Evolutionary conservation across 2,329 filamentous ascomycete species (phyloP), one percentile per base, ranked within the genome.

Genomic region (Lizonia empirigonia): DNA sequence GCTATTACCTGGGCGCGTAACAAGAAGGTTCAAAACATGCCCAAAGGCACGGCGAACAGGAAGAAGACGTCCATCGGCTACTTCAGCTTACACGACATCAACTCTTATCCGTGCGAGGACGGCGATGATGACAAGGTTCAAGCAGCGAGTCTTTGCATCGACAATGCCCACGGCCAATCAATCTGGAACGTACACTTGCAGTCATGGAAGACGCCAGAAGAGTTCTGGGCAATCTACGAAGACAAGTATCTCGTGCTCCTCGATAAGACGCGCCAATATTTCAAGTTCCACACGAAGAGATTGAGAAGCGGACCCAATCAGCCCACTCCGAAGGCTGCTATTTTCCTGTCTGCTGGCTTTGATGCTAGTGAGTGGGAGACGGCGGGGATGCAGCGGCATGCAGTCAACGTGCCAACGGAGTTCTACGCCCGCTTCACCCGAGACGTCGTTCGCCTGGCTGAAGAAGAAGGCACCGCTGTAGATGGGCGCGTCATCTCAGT

Each of bases 141-240:
- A 68, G 96, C 93, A 63, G 94, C 95, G 1, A 97, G 92, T 76
- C 76, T 97, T 20, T 97, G 95, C 70, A 87, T 99, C 56, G 92
- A 97, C 54, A 92, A 92, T 64, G 91, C 93, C 0, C 94, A 99
- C 69, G 89, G 90, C 1, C 94, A 99, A 72, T 93, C 85, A 7
- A 85, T 97, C 42, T 97, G 94, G 91, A 99, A 99, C 65, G 87
- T 97, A 20, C 95, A 99, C 69, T 77, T 99, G 26, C 87, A 97
- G 64, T 79, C 88, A 0, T 99, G 93, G 91, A 89, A 88, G 67
- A 88, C 84, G 0, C 83, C 89, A 32, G 78, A 85, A 7, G 91
- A 96, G 18, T 99, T 99, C 65, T 99, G 94, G 93, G 76, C 80
- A 16, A 76, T 97, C 7, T 99, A 99, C 70, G 85, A 92, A 59